These are phyloP conservation scores for Pseudoscleropodium purum DNA, from an alignment of 225 moss, liverwort and hornwort genomes.

Conservation along the genomic window DNA sequence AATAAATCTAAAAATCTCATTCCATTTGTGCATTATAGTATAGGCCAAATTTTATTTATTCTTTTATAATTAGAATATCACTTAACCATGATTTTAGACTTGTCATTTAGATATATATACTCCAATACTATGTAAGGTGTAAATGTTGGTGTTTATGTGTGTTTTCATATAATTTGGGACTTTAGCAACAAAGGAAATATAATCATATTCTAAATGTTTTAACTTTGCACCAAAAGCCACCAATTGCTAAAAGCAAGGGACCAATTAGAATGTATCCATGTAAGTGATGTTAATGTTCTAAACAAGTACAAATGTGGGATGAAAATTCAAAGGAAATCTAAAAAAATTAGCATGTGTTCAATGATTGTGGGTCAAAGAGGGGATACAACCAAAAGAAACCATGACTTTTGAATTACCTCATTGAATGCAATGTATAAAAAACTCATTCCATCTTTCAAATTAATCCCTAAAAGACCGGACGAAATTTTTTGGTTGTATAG, in stretches of 20 bases:
- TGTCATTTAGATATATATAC: not conserved
- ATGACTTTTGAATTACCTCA: not conserved
- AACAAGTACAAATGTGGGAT: not conserved
- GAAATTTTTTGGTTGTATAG: too few species aligned
- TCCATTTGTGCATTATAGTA: not conserved
- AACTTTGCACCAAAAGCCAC: not conserved
- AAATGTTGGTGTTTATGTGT: not conserved
- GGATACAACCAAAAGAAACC: not conserved
- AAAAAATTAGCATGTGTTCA: not conserved
- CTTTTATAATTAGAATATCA: not conserved
- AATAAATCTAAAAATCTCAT: not conserved
- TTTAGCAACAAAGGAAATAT: not conserved
- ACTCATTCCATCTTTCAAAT: not conserved
- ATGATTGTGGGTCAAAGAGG: not conserved
- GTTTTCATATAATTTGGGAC: not conserved
- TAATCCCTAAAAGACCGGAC: too few species aligned
- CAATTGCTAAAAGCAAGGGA: not conserved
- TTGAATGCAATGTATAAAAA: not conserved
- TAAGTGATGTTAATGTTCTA: not conserved
- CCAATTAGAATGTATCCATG: not conserved
- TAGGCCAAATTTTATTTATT: not conserved
- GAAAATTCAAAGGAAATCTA: not conserved
- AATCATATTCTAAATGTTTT: not conserved
- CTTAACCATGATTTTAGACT: not conserved
- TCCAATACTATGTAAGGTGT: not conserved